phyloP scores from a whole-genome alignment of 192 early-diverging fungal genomes.

The Anaeromyces robustus region DNA sequence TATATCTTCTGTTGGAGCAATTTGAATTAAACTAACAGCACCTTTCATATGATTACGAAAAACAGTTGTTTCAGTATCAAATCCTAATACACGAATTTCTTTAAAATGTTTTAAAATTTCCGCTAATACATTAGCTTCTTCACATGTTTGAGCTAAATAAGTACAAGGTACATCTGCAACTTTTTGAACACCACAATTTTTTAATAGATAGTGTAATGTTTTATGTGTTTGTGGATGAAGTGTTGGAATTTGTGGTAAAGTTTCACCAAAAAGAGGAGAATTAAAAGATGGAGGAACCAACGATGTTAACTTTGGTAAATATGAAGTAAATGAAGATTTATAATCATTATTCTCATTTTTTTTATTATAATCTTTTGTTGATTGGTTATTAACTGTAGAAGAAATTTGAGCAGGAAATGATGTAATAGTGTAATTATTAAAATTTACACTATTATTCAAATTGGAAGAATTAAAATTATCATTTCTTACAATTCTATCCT shows the following conservation, averaged over 20 bases:
- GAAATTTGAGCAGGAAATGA: background rate
- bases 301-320: background rate
- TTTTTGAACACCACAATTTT: background rate
- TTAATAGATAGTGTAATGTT: background rate
- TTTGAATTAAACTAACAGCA: background rate
- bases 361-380: background rate
- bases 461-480: too few species aligned
- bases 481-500: background rate
- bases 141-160: background rate
- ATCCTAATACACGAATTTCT: background rate
- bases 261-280: background rate
- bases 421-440: background rate
- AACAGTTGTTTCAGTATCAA: background rate
- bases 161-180: background rate
- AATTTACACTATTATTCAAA: too few species aligned
- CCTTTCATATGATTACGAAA: background rate
- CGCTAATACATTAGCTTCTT: background rate
- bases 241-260: background rate
- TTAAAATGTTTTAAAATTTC: background rate
- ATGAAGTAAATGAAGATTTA: background rate
- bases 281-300: background rate
- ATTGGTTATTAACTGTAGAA: too few species aligned
- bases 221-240: background rate
- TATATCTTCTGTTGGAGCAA: background rate
- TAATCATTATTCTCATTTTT: background rate